Evolutionary conservation across 495 filamentous ascomycete genomes (phyloP), one percentile per base, ranked within the genome.

Genomic region (Lindgomyces ingoldianus): DNA sequence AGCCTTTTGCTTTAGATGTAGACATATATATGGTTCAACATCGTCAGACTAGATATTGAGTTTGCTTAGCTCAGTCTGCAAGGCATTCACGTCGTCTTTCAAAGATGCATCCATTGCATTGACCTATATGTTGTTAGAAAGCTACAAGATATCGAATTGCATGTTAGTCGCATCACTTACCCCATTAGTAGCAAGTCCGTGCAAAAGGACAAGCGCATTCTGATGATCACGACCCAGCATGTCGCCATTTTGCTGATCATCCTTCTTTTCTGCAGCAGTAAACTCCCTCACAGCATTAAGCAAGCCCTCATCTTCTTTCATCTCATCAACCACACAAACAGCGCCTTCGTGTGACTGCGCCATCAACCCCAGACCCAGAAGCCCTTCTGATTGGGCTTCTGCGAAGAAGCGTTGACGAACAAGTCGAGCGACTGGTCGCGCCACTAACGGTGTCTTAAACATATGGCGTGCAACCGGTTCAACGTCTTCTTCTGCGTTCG

Each of bases 351-450:
- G 30, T 1, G 55, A 62, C 19, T 65, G 64, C 30, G 50, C 60
- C 60, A 71, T 60, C 14, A 71, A 26, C 30, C 64, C 68, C 21
- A 71, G 64, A 14, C 68, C 68, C 9, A 71, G 42, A 1, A 67
- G 50, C 12, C 60, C 68, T 60, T 71, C 68, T 18, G 68, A 67
- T 36, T 63, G 46, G 10, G 63, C 68, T 8, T 66, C 63, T 11
- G 68, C 68, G 48, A 36, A 71, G 48, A 68, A 68, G 25, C 60
- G 60, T 36, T 71, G 68, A n/a, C 57, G 64, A 18, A 62, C 50
- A 30, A 71, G 64, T 2, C 59, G 54, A 18, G 60, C 57, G 6
- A 71, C n/a, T 0, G 68, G 68, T 14, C 60, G 26, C 24, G 64
- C 64, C 30, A 71, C 22, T 21, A 61, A 42, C 9, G 64, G 64